Percentiles rank a stretch among this genome's conserved stretches.
Conservation (phyloP, 2,329 filamentous ascomycete genomes). For the Monosporascus sp. region DNA sequence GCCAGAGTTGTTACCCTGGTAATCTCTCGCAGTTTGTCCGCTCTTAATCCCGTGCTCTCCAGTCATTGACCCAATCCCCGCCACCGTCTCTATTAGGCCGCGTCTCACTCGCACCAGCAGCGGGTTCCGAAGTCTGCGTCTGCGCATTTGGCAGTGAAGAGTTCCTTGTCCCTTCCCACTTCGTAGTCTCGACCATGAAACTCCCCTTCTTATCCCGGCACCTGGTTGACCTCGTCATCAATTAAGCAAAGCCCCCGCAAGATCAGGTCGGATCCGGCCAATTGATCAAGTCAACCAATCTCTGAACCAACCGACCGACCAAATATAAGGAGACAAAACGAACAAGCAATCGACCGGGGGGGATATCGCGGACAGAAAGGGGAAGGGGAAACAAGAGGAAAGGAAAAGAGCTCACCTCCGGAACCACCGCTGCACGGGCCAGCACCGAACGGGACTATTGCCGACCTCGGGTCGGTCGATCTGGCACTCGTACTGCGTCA, state of each 20-base stretch:
- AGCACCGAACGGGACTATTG: slow-evolving; percentile 48
- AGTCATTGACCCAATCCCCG: neutral
- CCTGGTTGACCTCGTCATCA: slow-evolving; percentile 29
- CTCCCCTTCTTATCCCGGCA: slow-evolving; percentile 52
- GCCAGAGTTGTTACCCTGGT: too few relatives aligned
- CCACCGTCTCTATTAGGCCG: neutral
- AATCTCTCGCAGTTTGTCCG: too few relatives aligned
- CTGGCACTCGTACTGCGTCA: slow-evolving; percentile 58
- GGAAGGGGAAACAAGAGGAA: neutral
- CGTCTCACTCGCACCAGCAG: neutral
- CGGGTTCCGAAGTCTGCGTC: slow-evolving; percentile 1
- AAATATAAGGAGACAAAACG: too few relatives aligned
- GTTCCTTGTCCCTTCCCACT: slow-evolving; percentile 46
- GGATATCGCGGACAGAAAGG: slow-evolving; percentile 1
- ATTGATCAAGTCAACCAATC: neutral
- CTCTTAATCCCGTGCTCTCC: neutral
- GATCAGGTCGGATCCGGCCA: too few relatives aligned
- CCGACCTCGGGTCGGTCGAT: slow-evolving; percentile 42
- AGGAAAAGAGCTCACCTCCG: slow-evolving; percentile 42
- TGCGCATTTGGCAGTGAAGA: too few relatives aligned
- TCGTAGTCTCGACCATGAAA: slow-evolving; percentile 60
- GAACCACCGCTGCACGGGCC: slow-evolving; percentile 54
- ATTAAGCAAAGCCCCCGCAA: too few relatives aligned
- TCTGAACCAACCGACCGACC: neutral
- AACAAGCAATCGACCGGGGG: neutral